Base-by-base conservation (phyloP, 768 basidiomycete genomes). In the Pleurotus ostreatus region DNA sequence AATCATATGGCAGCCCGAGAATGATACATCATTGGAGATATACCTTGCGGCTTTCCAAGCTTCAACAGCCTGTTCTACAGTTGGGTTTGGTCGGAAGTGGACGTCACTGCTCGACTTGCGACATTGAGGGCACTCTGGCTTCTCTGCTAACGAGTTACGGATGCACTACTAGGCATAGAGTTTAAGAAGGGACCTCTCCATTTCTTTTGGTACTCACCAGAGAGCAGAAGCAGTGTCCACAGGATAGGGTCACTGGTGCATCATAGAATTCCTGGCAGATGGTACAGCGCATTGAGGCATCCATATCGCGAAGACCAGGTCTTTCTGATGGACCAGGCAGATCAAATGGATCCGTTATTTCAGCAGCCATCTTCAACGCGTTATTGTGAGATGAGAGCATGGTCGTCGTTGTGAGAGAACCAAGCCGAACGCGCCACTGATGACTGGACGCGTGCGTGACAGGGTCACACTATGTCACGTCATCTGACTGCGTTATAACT, bases 161-260 rank as follows among this genome's bases (percentile, higher is more conserved):
- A 92, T 82, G 65, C 92, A 94, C 91, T 93, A 57, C 57, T 25
- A 49, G 34, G 38, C 52, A 30, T 60, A 30, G 53, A 57, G 23
- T 23, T 8, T 15, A 38, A 9, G 22, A 47, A 43, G 11, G 47
- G 37, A 37, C 22, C 56, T 16, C 34, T 18, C 2, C n/a, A 9
- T 37, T 22, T n/a, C 41, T 38, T 47, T 11, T 20, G 2, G 2
- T 41, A 65, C 85, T 62, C 60, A 90, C 89, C 63, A 80, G 65
- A 12, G 88, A 90, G 71, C 92, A 93, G 66, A 92, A 94, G 47
- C 83, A 86, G 63, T 94, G 92, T 1, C 89, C 91, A 64, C 92
- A 93, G 4, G 68, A 67, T 3, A 93, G 77, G 2, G 82, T 82
- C 23, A 93, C 85, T 4, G 92, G 92, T 0, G 78, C 89, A 51